Evolutionary conservation across 148 eudicot species (phyloP).

Genomic region (Arctostaphylos glauca): DNA sequence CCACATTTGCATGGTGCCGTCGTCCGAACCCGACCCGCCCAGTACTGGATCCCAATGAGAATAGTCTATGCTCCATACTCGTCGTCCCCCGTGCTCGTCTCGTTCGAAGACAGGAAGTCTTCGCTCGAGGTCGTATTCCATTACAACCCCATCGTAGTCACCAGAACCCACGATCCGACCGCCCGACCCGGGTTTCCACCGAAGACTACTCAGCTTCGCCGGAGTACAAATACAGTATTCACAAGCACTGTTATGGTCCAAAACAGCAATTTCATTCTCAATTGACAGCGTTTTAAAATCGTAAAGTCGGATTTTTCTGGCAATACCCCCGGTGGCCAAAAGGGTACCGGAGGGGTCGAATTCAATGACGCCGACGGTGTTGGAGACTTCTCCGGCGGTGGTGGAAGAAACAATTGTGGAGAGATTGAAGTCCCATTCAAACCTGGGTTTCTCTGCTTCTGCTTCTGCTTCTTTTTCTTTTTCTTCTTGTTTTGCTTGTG

Average conservation of each 20-base stretch:
- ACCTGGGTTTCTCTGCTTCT: constrained; percentile 17
- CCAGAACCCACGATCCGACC: constrained; percentile 41
- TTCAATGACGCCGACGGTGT: constrained; percentile 44
- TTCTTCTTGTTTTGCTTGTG: constrained; percentile 16
- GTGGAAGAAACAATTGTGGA: constrained; percentile 35
- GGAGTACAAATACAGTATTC: constrained; percentile 42
- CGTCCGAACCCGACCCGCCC: constrained; percentile 55
- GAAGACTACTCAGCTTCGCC: constrained; percentile 50
- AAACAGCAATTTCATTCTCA: not conserved
- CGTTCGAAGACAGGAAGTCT: constrained; percentile 44
- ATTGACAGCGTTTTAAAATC: constrained; percentile 3
- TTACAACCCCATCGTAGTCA: constrained; percentile 55
- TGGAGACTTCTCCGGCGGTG: constrained; percentile 16
- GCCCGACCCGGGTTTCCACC: constrained; percentile 43
- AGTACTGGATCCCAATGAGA: constrained; percentile 35
- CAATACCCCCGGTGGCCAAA: constrained; percentile 48
- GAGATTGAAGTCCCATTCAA: constrained; percentile 47
- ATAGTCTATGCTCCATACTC: constrained; percentile 50
- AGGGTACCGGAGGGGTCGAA: constrained; percentile 29
- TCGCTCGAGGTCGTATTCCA: constrained; percentile 48
- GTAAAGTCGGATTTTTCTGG: constrained; percentile 42
- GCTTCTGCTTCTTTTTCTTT: constrained; percentile 7
- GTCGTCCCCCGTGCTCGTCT: constrained; percentile 50
- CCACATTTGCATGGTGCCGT: constrained; percentile 58
- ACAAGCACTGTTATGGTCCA: constrained; percentile 33